phyloP scores from a whole-genome alignment of 1,139 yeast genomes.

The Zygoascus sp. region DNA sequence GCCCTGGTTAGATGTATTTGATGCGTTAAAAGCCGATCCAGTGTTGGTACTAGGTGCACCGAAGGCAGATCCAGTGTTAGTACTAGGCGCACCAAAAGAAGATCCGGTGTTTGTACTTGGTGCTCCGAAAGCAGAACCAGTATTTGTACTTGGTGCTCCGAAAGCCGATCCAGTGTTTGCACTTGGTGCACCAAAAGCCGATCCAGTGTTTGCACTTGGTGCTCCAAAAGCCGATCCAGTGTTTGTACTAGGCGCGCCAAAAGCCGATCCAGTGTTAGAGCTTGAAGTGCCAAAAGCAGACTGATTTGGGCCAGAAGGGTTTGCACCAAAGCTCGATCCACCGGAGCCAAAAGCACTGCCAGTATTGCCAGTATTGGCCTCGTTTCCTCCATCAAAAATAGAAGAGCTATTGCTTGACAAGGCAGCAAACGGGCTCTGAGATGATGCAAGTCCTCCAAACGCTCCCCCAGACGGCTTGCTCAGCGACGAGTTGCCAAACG shows the following conservation, averaged over 20 bases:
- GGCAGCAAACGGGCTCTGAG: constrained; percentile 10
- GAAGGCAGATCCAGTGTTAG: constrained; percentile 24
- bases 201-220: background rate
- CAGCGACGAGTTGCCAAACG: constrained; percentile 6
- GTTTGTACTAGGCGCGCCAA: constrained; percentile 14
- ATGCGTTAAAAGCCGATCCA: too few species aligned
- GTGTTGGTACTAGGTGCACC: constrained; percentile 16
- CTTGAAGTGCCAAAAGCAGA: constrained; percentile 22
- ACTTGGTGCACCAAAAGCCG: constrained; percentile 21
- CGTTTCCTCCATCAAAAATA: background rate
- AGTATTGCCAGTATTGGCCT: background rate
- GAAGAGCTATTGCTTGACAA: background rate
- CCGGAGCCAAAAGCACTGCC: constrained; percentile 20
- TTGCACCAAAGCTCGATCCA: constrained; percentile 17
- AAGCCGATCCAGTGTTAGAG: constrained; percentile 21
- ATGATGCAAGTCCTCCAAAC: constrained; percentile 6
- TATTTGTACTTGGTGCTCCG: constrained; percentile 18
- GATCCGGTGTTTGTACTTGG: constrained; percentile 1
- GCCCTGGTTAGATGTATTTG: background rate
- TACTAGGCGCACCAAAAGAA: constrained; percentile 21
- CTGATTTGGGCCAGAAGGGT: constrained; percentile 7
- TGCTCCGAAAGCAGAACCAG: constrained; percentile 15
- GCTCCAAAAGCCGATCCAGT: background rate
- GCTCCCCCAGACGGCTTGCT: constrained; percentile 5
- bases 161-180: constrained; percentile 24